Evolutionary conservation across 306 rosid genomes (phyloP).

Genomic region (Citrullus amarus): DNA sequence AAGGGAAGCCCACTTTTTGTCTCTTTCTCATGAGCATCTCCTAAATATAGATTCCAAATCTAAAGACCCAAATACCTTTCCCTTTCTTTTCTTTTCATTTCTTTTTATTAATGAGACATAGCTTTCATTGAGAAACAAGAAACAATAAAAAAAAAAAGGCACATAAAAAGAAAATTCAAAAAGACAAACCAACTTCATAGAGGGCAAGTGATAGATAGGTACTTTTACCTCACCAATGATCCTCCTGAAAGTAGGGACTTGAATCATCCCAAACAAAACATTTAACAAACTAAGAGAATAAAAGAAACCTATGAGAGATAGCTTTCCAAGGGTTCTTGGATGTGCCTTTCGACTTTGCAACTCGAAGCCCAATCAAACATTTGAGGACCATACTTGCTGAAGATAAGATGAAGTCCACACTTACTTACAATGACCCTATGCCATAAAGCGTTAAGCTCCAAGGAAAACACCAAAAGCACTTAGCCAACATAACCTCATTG

Average conservation of each 20-base stretch:
- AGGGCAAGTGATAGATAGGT: no score
- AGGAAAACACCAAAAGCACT: neutral
- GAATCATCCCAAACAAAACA: neutral
- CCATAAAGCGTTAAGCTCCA: neutral
- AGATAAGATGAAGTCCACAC: neutral
- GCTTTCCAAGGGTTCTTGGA: neutral
- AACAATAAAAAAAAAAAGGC: neutral
- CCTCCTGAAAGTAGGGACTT: neutral
- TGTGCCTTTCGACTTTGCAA: neutral
- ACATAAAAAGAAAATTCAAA: neutral
- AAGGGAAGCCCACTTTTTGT: neutral
- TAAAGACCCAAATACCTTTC: neutral
- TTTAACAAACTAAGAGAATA: neutral
- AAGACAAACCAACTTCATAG: neutral
- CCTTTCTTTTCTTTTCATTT: no score
- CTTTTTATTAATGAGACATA: no score
- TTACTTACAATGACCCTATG: neutral
- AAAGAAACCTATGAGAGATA: neutral
- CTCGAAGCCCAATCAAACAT: neutral
- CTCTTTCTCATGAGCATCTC: neutral
- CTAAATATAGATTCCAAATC: neutral
- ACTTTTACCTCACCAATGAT: neutral
- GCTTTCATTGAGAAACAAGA: neutral
- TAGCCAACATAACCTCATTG: neutral
- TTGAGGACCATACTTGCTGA: neutral